A percentile compares a stretch with the other conserved stretches of the same genome.
Evolutionary conservation across 768 basidiomycete species (phyloP).

Genomic region (Porpolomopsis calyptriformis): DNA sequence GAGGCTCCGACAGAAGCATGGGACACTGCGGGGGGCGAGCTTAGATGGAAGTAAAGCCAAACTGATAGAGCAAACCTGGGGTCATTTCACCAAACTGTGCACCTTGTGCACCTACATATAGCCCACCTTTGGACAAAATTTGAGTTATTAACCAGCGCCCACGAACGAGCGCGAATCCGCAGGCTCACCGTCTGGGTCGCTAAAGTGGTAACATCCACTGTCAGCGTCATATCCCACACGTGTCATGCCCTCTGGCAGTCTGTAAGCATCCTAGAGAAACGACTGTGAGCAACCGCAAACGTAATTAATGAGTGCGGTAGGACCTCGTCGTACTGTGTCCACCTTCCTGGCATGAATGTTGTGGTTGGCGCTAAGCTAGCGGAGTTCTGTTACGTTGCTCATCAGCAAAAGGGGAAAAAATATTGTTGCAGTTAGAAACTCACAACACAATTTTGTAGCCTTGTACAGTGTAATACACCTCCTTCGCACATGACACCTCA

Average conservation of each 20-base stretch:
- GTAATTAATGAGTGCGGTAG: not conserved
- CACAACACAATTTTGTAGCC: too few species aligned
- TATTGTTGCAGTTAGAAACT: too few species aligned
- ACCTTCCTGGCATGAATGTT: conserved; percentile 16
- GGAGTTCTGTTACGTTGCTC: too few species aligned
- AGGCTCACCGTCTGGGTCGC: conserved; percentile 36
- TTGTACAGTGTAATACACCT: too few species aligned
- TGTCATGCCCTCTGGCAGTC: conserved; percentile 47
- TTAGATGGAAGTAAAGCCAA: not conserved
- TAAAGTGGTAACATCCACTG: conserved; percentile 54
- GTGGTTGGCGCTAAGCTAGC: not conserved
- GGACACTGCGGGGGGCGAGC: not conserved
- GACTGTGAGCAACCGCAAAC: not conserved
- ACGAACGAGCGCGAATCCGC: not conserved
- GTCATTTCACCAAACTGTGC: conserved; percentile 52
- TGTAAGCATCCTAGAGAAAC: conserved; percentile 33
- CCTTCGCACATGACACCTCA: too few species aligned
- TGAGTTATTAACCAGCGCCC: not conserved
- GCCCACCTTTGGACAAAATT: conserved; percentile 11
- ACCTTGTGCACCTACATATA: conserved; percentile 52
- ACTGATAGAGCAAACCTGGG: conserved; percentile 24
- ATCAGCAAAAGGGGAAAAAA: too few species aligned
- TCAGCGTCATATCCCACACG: conserved; percentile 74
- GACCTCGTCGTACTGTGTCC: conserved; percentile 20
- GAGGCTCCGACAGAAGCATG: not conserved